phyloP scores from a whole-genome alignment of 2,329 filamentous ascomycete species.

The Plectosphaerella sp. region DNA sequence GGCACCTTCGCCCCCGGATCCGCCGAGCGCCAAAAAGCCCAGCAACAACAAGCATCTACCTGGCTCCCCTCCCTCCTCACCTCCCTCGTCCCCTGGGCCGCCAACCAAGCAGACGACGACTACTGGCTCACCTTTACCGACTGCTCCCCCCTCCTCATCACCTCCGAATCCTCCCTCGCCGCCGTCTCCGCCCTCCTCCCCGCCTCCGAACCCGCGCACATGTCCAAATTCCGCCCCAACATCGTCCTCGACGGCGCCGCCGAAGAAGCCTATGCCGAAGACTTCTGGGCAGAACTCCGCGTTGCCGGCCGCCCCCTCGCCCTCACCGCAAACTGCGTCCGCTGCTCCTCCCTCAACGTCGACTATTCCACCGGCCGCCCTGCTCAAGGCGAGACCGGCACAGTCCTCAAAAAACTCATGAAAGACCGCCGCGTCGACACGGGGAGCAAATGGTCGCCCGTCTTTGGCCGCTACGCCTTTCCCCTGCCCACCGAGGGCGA shows the following conservation, averaged over 20 bases:
- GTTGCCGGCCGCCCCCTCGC: constrained; percentile 40
- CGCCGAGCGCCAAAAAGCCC: not conserved
- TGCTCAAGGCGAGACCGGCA: constrained; percentile 52
- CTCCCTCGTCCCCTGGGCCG: constrained; percentile 22
- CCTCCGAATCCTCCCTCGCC: constrained; percentile 64
- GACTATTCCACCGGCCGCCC: constrained; percentile 62
- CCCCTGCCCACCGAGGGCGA: constrained; percentile 23
- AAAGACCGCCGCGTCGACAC: constrained; percentile 65
- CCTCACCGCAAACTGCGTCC: constrained; percentile 65
- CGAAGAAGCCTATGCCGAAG: constrained; percentile 60
- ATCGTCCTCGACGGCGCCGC: constrained; percentile 63
- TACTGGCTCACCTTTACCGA: constrained; percentile 67
- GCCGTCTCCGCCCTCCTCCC: constrained; percentile 58
- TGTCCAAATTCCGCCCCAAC: constrained; percentile 69
- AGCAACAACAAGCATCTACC: not conserved
- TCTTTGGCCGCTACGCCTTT: constrained; percentile 73
- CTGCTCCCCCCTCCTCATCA: constrained; percentile 69
- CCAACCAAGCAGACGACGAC: constrained; percentile 20
- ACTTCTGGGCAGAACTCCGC: constrained; percentile 64
- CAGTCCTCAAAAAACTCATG: constrained; percentile 65
- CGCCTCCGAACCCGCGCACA: constrained; percentile 39
- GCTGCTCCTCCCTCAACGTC: constrained; percentile 67
- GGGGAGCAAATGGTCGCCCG: constrained; percentile 63
- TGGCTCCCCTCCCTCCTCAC: constrained; percentile 22
- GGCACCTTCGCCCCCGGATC: constrained; percentile 46